These are phyloP conservation scores for Solanum pimpinellifolium DNA, from an alignment of 257 asterid genomes.

Conservation along the genomic window DNA sequence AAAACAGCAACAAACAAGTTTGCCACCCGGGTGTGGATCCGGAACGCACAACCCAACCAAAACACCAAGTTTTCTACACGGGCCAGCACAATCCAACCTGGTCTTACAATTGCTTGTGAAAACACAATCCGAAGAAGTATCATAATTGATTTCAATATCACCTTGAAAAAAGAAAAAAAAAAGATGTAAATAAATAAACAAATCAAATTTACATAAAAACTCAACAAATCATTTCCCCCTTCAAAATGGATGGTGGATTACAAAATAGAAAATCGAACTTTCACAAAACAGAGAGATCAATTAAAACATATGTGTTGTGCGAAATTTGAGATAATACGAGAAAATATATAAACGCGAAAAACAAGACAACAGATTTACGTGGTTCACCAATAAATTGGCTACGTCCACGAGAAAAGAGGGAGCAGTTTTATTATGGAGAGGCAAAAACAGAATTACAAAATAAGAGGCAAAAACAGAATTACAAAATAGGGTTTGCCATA, in stretches of 20 bases:
- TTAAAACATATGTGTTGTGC: no score
- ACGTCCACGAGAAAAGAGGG: no score
- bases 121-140: background rate
- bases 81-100: background rate
- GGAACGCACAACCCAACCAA: background rate
- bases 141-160: background rate
- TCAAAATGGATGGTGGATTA: background rate
- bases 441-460: no score
- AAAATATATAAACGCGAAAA: no score
- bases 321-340: no score
- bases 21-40: background rate
- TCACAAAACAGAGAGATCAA: background rate
- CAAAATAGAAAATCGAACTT: no score
- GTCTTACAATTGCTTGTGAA: background rate
- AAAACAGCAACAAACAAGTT: background rate
- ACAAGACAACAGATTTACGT: no score
- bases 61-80: background rate
- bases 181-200: background rate
- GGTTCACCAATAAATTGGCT: no score
- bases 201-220: background rate
- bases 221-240: background rate
- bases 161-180: background rate
- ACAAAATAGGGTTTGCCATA: no score
- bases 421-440: no score
- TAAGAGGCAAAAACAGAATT: no score